Percentiles rank a stretch among this genome's conserved stretches.
Evolutionary conservation across 345 rosid genomes (phyloP).

Genomic region (Hibiscus tridactylites): DNA sequence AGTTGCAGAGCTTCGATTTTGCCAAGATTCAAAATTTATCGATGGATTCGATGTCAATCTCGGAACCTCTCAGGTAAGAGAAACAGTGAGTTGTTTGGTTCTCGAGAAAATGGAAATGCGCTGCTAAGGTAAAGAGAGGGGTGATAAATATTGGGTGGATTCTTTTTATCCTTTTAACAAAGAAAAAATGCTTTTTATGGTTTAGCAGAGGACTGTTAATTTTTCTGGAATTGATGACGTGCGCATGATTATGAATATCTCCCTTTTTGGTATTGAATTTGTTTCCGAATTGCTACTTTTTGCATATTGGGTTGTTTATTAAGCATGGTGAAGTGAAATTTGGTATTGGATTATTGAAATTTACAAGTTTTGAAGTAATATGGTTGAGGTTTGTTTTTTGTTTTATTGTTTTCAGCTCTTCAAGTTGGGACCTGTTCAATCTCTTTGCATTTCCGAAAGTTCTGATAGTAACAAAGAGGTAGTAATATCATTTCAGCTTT

Average conservation of each 20-base stretch:
- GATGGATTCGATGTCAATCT: constrained; percentile 38
- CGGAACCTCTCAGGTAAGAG: constrained; percentile 38
- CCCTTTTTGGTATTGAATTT: not conserved
- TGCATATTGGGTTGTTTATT: not conserved
- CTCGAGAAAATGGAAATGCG: not conserved
- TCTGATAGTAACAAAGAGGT: constrained; percentile 57
- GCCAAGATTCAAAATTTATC: constrained; percentile 26
- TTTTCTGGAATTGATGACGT: not conserved
- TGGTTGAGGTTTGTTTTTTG: not conserved
- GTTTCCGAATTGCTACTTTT: not conserved
- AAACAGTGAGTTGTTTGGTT: not conserved
- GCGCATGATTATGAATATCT: too few species aligned
- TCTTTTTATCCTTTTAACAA: too few species aligned
- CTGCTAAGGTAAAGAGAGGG: not conserved
- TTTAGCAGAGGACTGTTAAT: too few species aligned
- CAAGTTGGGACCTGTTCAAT: constrained; percentile 63
- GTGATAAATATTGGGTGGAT: not conserved
- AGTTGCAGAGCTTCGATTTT: constrained; percentile 47
- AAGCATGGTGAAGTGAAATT: not conserved
- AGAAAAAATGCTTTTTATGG: too few species aligned
- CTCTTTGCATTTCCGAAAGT: constrained; percentile 55
- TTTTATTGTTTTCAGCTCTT: constrained; percentile 47
- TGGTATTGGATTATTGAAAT: not conserved
- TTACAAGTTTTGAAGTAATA: not conserved
- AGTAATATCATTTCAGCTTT: not conserved